Conservation (phyloP, 495 filamentous ascomycete species). For the Penicillium daleae region DNA sequence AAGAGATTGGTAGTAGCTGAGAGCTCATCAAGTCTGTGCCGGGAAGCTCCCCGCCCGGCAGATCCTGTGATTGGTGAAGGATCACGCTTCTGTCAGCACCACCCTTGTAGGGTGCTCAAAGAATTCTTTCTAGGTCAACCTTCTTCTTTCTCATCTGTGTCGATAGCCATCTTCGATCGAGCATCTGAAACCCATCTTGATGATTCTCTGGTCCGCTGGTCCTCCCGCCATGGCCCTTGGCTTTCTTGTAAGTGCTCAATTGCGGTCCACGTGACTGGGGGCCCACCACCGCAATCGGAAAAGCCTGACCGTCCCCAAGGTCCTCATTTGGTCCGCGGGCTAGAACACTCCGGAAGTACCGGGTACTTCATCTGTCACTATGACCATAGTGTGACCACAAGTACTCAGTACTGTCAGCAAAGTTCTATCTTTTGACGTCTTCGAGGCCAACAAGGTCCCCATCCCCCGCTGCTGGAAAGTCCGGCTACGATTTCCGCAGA, state of each 20-base stretch:
- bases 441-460: conserved; percentile 35
- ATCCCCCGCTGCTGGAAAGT: conserved; percentile 24
- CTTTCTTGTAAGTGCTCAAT: neutral
- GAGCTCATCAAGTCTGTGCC: conserved; percentile 18
- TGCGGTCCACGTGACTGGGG: conserved; percentile 22
- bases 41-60: conserved; percentile 16
- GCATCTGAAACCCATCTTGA: neutral
- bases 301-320: conserved; percentile 42
- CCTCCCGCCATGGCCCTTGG: neutral
- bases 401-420: conserved; percentile 23
- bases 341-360: conserved; percentile 15
- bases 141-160: neutral
- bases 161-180: neutral
- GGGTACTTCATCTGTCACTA: conserved; percentile 13
- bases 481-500: conserved; percentile 23
- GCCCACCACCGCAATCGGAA: conserved; percentile 26
- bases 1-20: neutral
- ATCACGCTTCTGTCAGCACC: conserved; percentile 10
- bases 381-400: neutral
- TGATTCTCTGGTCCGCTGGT: neutral
- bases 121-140: neutral
- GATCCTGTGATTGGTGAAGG: conserved; percentile 18
- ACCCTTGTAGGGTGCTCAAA: conserved; percentile 4
- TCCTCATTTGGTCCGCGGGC: conserved; percentile 30
- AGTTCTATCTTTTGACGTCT: conserved; percentile 23